phyloP scores from a whole-genome alignment of 495 filamentous ascomycete genomes.

The Aspergillus kassunensis region DNA sequence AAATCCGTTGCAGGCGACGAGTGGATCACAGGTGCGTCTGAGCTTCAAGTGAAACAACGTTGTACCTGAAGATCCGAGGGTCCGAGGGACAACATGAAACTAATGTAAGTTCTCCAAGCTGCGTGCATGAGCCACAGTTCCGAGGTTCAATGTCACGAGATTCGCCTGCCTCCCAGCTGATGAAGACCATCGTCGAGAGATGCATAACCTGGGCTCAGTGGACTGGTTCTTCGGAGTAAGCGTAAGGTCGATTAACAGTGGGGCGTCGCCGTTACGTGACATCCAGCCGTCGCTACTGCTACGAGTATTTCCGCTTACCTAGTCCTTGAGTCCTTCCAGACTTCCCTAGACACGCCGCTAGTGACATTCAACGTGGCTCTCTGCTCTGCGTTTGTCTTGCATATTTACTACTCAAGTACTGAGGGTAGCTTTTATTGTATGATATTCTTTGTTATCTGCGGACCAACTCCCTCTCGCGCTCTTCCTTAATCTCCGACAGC shows the following conservation, averaged over 20 bases:
- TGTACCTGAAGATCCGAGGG: slow-evolving; percentile 3
- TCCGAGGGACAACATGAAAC: too few relatives aligned
- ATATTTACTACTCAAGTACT: slow-evolving; percentile 14
- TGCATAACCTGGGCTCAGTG: too few relatives aligned
- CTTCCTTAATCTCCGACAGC: neutral
- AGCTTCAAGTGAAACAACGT: slow-evolving; percentile 7
- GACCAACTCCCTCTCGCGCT: neutral
- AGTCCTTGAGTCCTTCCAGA: neutral
- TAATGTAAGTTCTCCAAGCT: neutral
- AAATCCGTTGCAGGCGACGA: too few relatives aligned
- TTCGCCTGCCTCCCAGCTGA: too few relatives aligned
- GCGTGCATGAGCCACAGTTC: neutral
- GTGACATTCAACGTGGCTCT: slow-evolving; percentile 26
- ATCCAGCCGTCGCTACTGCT: too few relatives aligned
- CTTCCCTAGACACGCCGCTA: slow-evolving; percentile 20
- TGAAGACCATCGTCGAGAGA: too few relatives aligned
- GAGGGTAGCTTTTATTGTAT: neutral
- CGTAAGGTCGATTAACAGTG: too few relatives aligned
- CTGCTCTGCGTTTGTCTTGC: slow-evolving; percentile 15
- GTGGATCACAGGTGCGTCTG: neutral
- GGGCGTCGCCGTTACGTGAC: slow-evolving; percentile 10
- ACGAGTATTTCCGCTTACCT: slow-evolving; percentile 18
- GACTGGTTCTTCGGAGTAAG: too few relatives aligned
- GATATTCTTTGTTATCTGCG: neutral
- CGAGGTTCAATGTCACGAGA: too few relatives aligned